Base-by-base conservation (phyloP, 768 basidiomycete species). In the Calocera viscosa region DNA sequence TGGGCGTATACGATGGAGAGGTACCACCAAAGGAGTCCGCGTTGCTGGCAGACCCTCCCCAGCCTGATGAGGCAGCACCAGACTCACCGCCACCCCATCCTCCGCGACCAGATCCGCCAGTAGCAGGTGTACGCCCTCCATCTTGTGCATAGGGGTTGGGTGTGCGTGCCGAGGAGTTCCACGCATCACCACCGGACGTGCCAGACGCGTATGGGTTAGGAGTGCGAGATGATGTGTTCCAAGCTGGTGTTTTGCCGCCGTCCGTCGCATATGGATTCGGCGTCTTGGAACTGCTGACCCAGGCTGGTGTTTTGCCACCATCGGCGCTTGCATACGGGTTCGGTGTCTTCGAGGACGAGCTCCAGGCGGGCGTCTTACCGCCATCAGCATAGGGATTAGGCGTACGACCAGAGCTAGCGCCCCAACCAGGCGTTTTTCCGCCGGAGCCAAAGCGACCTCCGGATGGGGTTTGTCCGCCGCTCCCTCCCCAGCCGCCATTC, bases 231-330 rank as follows among this genome's bases (percentile, higher is more conserved):
- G 77, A 75, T 3, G 77, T 75, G 66, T 77, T 78, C 87, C 83
- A 86, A 19, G 81, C 82, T 0, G 84, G 83, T 32, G 82, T 83
- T 69, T 78, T 82, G 35, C 84, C 80, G 35, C 80, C 78, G 30
- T 80, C 82, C 12, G 71, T 72, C 11, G 78, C 80, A 67, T 89
- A 87, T 0, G 88, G 87, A 74, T 89, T 90, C 2, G 89, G 88
- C 1, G 89, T 90, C 66, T 83, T 78, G 32, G 84, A 82, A 43
- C 78, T 77, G 8, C 81, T 81, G 68, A 79, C 82, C 82, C 86
- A 87, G 17, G 86, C 87, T 0, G 89, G 89, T 7, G 89, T 90
- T 67, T 81, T 80, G 35, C 85, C 81, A 19, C 86, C 81, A 49
- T 82, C 82, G 34, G 72, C n/a, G n/a, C n/a, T 72, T 11, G 78